phyloP scores from a whole-genome alignment of 257 asterid species.

The Solanum pimpinellifolium region DNA sequence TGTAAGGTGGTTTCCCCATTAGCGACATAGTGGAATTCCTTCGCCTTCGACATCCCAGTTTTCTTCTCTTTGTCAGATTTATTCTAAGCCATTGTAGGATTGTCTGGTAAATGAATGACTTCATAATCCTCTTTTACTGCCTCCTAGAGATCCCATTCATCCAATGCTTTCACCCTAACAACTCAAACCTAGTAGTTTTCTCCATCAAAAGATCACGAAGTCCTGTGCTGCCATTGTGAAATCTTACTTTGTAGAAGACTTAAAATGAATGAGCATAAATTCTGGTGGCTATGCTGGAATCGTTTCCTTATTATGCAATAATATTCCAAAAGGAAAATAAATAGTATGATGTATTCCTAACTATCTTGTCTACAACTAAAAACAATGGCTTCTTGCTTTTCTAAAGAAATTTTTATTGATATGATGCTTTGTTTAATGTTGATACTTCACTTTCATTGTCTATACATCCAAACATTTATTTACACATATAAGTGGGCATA shows the following conservation, averaged over 20 bases:
- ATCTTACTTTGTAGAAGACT: constrained; percentile 18
- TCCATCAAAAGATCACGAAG: neutral
- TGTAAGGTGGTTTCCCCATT: too few species aligned
- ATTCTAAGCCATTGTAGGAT: too few species aligned
- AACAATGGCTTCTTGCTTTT: neutral
- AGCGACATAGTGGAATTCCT: too few species aligned
- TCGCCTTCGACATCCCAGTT: too few species aligned
- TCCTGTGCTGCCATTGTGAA: constrained; percentile 14
- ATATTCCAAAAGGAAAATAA: constrained; percentile 13
- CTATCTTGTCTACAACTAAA: neutral
- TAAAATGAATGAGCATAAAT: constrained; percentile 23
- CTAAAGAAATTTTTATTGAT: neutral
- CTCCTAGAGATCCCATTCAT: too few species aligned
- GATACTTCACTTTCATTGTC: neutral
- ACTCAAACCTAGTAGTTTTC: too few species aligned
- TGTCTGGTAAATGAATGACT: too few species aligned
- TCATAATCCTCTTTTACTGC: too few species aligned
- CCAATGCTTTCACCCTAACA: too few species aligned
- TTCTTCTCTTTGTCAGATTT: too few species aligned
- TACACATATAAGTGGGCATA: neutral
- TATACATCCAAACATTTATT: neutral
- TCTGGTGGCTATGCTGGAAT: constrained; percentile 28
- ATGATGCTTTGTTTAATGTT: neutral
- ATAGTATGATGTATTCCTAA: constrained; percentile 16
- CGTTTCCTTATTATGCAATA: constrained; percentile 20